Evolutionary conservation across 83 land plant species (phyloP), one percentile per base, ranked within the genome.

Genomic region (Picea abies): DNA sequence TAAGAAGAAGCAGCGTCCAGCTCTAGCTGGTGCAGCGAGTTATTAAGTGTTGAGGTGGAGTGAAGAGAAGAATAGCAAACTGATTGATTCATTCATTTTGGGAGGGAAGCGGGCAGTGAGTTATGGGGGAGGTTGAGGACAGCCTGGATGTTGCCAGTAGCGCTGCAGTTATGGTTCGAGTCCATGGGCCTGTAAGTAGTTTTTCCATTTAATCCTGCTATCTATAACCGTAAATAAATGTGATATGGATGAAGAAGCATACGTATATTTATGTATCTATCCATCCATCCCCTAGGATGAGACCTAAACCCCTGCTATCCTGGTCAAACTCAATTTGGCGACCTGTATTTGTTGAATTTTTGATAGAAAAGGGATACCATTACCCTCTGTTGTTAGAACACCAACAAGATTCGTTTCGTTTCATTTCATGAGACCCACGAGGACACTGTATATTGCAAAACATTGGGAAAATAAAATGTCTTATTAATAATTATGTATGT

Each of bases 131-230:
- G 86, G 2, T 65, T 41, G 66, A 77, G 75, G 76, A 76, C 35
- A 76, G 81, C 69, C 87, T 62, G 66, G 88, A 86, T 41, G 61
- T 79, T 71, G 88, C 88, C 22, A 85, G 91, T 22, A 87, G 90
- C 6, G 88, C 88, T 60, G 85, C 91, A 19, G 91, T 85, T 63
- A 84, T 92, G 88, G 94, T 92, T 64, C 60, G 85, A 9, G 52
- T 80, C 47, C 70, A 62, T 12, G 88, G 88, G 52, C 88, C 88
- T 16, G 88, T 86, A 78, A 71, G 88, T 49, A 2, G 37, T 26
- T 71, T 44, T 56, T 56, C 58, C 58, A 56, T 56, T 56, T 56
- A 56, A 12, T 56, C 58, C 14, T 12, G 3, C 58, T 3, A 3
- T 11, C 3, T 12, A 14, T 11, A 11, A 56, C 2, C 15, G 58